Evolutionary conservation across 345 rosid species (phyloP).

Genomic region (Eucalyptus tenuipes): DNA sequence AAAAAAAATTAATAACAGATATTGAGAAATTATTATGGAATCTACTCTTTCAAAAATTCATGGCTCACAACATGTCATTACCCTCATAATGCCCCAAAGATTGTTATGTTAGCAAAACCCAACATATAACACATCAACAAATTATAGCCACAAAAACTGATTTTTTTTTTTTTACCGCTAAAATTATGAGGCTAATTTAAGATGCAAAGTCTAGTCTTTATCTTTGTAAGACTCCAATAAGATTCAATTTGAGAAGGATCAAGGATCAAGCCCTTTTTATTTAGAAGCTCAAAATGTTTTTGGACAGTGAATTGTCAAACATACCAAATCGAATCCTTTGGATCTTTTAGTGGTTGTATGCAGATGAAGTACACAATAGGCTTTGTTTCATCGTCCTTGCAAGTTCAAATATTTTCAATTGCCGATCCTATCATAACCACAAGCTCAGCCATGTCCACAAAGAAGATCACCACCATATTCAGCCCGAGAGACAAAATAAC

Average conservation of each 20-base stretch:
- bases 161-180: not conserved
- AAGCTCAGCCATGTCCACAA: not conserved
- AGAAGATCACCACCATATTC: not conserved
- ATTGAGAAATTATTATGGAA: no score
- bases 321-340: not conserved
- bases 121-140: not conserved
- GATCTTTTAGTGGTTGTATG: not conserved
- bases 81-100: no score
- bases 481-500: not conserved
- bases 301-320: not conserved
- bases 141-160: not conserved
- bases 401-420: not conserved
- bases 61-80: no score
- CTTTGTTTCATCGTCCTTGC: not conserved
- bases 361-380: not conserved
- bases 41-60: rapidly evolving
- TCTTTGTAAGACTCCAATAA: not conserved
- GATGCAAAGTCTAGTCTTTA: not conserved
- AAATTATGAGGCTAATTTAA: not conserved
- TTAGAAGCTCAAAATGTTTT: not conserved
- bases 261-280: not conserved
- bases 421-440: not conserved
- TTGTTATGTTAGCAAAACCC: rapidly evolving
- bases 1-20: no score
- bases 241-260: not conserved